Percentiles rank a stretch among this genome's conserved stretches.
These are phyloP conservation scores for Aspergillus sp. DNA, from an alignment of 2,329 filamentous ascomycete species.

Conservation along the genomic window DNA sequence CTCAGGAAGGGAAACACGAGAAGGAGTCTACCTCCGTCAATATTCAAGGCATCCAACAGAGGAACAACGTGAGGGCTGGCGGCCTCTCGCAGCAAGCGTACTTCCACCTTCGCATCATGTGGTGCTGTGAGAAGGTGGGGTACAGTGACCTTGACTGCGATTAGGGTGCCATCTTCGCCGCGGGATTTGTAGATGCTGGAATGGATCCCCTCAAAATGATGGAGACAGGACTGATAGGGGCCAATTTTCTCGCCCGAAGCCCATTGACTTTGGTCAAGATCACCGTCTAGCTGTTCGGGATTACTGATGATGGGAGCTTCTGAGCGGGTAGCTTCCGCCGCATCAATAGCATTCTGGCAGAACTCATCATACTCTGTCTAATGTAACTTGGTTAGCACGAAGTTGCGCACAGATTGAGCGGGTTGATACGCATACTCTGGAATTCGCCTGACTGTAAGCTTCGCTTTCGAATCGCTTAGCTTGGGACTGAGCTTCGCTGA, in stretches of 20 bases:
- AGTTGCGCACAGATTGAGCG: neutral
- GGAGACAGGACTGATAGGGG: constrained; percentile 55
- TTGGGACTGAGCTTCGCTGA: constrained; percentile 51
- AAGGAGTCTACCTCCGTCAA: constrained; percentile 70
- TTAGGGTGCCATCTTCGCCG: constrained; percentile 41
- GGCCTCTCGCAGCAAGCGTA: constrained; percentile 66
- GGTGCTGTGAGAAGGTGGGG: constrained; percentile 72
- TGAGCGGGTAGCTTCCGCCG: constrained; percentile 25
- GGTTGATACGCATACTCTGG: constrained; percentile 30
- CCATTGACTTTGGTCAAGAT: constrained; percentile 22
- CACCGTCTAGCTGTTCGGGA: constrained; percentile 19
- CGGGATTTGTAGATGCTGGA: constrained; percentile 77
- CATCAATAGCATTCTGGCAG: constrained; percentile 40
- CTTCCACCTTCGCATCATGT: constrained; percentile 79
- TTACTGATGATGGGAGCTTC: constrained; percentile 22
- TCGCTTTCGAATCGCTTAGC: constrained; percentile 64
- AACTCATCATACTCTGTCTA: constrained; percentile 58
- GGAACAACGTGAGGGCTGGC: constrained; percentile 61
- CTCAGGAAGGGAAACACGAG: constrained; percentile 84
- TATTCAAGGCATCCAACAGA: constrained; percentile 68
- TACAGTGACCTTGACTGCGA: constrained; percentile 84
- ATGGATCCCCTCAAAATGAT: constrained; percentile 68
- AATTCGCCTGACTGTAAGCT: constrained; percentile 37
- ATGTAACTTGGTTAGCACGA: constrained; percentile 4
- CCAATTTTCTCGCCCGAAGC: constrained; percentile 48